These are phyloP conservation scores for Alternaria tenuissima DNA, from an alignment of 2,329 filamentous ascomycete genomes.

Conservation along the genomic window DNA sequence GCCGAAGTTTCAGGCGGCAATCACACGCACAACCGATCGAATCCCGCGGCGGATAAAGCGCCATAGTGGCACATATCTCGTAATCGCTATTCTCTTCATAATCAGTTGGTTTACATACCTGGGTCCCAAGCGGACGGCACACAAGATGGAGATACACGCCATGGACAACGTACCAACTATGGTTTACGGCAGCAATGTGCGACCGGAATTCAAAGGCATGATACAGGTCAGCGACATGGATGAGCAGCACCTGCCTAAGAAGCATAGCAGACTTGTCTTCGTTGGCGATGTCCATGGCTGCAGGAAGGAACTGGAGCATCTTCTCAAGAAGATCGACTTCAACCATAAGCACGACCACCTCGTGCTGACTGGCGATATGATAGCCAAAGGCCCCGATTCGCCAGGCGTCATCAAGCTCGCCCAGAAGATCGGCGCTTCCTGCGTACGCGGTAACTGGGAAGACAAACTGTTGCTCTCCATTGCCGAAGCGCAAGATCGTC, in stretches of 20 bases:
- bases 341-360: conserved; percentile 62
- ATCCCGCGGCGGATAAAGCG: conserved; percentile 49
- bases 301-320: conserved; percentile 64
- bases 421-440: conserved; percentile 76
- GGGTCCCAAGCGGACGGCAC: conserved; percentile 47
- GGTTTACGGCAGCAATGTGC: conserved; percentile 57
- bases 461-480: conserved; percentile 79
- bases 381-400: conserved; percentile 85
- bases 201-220: conserved; percentile 60
- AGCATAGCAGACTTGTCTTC: conserved; percentile 72
- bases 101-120: conserved; percentile 50
- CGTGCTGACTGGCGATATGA: conserved; percentile 51
- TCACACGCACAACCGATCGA: conserved; percentile 35
- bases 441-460: conserved; percentile 92
- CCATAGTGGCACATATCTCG: conserved; percentile 43
- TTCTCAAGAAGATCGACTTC: conserved; percentile 74
- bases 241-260: conserved; percentile 54
- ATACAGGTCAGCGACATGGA: conserved; percentile 61
- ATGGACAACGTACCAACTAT: conserved; percentile 42
- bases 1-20: conserved; percentile 42
- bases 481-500: conserved; percentile 48
- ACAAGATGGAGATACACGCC: conserved; percentile 44
- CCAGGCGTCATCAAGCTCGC: conserved; percentile 78
- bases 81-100: conserved; percentile 40
- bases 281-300: conserved; percentile 96